Evolutionary conservation across 805 yeast species (phyloP).

Genomic region (Starmerella geochares): DNA sequence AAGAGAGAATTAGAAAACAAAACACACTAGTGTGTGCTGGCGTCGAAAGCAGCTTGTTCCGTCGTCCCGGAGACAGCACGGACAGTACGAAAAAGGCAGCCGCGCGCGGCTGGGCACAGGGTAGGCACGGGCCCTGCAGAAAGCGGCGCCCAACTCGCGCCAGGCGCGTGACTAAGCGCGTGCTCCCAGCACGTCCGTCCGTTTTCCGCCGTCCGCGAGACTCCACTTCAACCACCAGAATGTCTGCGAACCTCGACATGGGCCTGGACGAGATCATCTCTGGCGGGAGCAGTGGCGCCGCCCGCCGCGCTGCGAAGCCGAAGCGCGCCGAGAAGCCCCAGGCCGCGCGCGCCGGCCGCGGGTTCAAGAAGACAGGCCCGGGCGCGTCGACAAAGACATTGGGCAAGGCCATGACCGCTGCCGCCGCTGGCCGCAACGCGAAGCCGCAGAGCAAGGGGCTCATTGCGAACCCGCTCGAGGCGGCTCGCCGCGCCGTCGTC

Average conservation of each 20-base stretch:
- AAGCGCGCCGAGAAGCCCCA: neutral
- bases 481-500: constrained; percentile 69
- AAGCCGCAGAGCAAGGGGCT: constrained; percentile 29
- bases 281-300: constrained; percentile 29
- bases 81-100: neutral
- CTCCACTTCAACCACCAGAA: neutral
- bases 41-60: too few species aligned
- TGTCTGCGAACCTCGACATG: constrained; percentile 57
- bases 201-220: neutral
- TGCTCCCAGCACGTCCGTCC: neutral
- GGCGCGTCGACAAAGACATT: constrained; percentile 16
- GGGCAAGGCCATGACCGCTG: constrained; percentile 14
- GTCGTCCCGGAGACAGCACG: too few species aligned
- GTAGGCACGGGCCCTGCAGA: neutral
- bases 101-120: neutral
- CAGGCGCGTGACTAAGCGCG: neutral
- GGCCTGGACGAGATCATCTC: constrained; percentile 92
- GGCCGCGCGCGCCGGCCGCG: constrained; percentile 28
- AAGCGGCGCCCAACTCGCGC: constrained; percentile 1
- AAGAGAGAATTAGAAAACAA: too few species aligned
- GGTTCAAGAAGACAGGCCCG: constrained; percentile 25
- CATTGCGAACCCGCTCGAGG: constrained; percentile 32
- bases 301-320: constrained; percentile 6
- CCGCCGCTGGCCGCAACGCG: constrained; percentile 25
- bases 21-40: too few species aligned